phyloP scores from a whole-genome alignment of 2,329 filamentous ascomycete species.

The Colletotrichum musicola region DNA sequence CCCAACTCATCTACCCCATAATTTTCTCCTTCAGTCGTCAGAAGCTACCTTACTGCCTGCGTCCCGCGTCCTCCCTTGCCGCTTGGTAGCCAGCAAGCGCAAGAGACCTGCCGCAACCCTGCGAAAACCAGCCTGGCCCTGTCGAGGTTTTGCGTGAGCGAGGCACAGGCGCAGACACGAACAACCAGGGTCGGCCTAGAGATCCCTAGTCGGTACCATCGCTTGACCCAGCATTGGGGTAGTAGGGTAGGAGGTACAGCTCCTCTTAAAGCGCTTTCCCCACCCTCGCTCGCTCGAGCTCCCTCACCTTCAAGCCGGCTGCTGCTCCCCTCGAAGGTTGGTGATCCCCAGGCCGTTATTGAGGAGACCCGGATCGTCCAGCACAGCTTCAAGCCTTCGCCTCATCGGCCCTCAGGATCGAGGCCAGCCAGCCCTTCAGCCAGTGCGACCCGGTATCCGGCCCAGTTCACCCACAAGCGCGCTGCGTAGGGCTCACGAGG shows the following conservation, averaged over 20 bases:
- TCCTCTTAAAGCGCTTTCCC: slow-evolving; percentile 50
- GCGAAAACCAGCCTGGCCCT: slow-evolving; percentile 29
- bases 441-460: slow-evolving; percentile 8
- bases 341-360: slow-evolving; percentile 41
- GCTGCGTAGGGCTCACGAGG: slow-evolving; percentile 41
- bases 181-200: slow-evolving; percentile 38
- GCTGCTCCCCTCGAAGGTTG: slow-evolving; percentile 43
- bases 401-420: slow-evolving; percentile 33
- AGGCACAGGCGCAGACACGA: slow-evolving; percentile 27
- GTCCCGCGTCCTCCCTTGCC: slow-evolving; percentile 18
- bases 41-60: slow-evolving; percentile 6
- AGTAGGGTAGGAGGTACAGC: slow-evolving; percentile 38
- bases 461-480: slow-evolving; percentile 26
- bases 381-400: slow-evolving; percentile 36
- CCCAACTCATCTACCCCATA: slow-evolving; percentile 31
- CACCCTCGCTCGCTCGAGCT: slow-evolving; percentile 44
- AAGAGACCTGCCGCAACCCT: slow-evolving; percentile 29
- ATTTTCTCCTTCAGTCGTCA: slow-evolving; percentile 20
- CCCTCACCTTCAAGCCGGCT: slow-evolving; percentile 39
- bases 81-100: slow-evolving; percentile 21
- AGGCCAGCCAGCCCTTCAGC: slow-evolving; percentile 7
- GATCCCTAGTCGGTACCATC: slow-evolving; percentile 40
- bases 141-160: slow-evolving; percentile 32
- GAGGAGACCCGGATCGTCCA: slow-evolving; percentile 41
- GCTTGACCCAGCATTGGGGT: slow-evolving; percentile 30